Evolutionary conservation across 306 rosid genomes (phyloP).

Genomic region (Quercus suber): DNA sequence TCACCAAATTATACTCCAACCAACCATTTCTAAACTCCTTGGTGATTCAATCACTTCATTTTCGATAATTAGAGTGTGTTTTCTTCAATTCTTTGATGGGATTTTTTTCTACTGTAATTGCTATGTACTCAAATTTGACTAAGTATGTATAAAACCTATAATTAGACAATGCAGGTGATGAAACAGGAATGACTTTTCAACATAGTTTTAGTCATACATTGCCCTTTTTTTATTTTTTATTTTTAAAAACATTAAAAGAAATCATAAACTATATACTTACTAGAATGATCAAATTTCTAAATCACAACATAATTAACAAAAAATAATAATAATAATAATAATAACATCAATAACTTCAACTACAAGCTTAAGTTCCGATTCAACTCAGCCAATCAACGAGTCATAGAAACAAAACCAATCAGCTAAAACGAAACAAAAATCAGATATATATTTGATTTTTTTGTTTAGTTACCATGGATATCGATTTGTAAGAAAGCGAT

Average conservation of each 20-base stretch:
- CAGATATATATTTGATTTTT: background rate
- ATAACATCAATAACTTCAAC: background rate
- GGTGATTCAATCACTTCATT: background rate
- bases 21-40: background rate
- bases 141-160: background rate
- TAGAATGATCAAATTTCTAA: background rate
- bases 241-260: background rate
- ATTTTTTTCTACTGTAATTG: background rate
- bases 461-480: slow-evolving; percentile 73
- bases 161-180: background rate
- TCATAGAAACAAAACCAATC: slow-evolving; percentile 38
- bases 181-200: background rate
- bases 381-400: slow-evolving; percentile 46
- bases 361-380: slow-evolving; percentile 28
- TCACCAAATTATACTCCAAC: background rate
- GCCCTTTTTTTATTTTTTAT: background rate
- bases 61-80: background rate
- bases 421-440: background rate
- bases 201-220: background rate
- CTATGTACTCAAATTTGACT: background rate
- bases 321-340: too few species aligned
- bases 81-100: background rate
- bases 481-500: slow-evolving; percentile 47
- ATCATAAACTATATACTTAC: background rate
- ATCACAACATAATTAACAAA: background rate